These are phyloP conservation scores for Dioscorea dumetorum DNA, from an alignment of 106 monocot genomes.

Conservation along the genomic window DNA sequence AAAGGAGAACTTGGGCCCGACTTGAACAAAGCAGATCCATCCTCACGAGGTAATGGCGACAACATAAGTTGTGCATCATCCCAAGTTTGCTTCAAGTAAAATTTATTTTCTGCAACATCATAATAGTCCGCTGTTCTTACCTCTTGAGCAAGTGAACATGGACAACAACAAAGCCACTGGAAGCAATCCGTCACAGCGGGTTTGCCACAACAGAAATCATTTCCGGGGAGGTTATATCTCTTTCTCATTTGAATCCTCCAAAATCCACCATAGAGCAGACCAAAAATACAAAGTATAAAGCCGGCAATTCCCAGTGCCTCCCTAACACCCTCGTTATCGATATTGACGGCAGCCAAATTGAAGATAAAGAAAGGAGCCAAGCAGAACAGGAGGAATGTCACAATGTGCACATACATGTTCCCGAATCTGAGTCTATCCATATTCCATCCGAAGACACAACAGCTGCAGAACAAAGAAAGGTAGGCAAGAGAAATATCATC, in stretches of 20 bases:
- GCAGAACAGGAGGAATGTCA: constrained; percentile 39
- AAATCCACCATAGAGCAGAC: constrained; percentile 45
- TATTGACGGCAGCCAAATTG: constrained; percentile 44
- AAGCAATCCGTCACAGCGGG: constrained; percentile 35
- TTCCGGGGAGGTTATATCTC: constrained; percentile 39
- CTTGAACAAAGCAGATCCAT: constrained; percentile 8
- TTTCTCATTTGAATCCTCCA: constrained; percentile 57
- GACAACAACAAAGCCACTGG: constrained; percentile 49
- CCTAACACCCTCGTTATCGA: constrained; percentile 30
- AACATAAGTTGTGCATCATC: constrained; percentile 2
- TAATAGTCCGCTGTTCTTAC: constrained; percentile 49
- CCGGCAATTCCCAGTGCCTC: constrained; percentile 35
- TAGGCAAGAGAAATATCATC: constrained; percentile 38
- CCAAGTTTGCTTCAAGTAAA: constrained; percentile 25
- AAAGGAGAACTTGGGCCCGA: constrained; percentile 21
- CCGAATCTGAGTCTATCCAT: constrained; percentile 51
- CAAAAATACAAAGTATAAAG: constrained; percentile 36
- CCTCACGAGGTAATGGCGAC: constrained; percentile 16
- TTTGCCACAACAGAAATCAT: constrained; percentile 32
- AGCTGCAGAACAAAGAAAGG: constrained; percentile 42
- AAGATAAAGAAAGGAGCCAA: constrained; percentile 49
- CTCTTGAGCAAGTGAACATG: constrained; percentile 45
- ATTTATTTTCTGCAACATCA: constrained; percentile 40
- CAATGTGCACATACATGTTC: constrained; percentile 58
- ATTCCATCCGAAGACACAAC: constrained; percentile 53